A percentile compares a stretch with the other conserved stretches of the same genome.
Conservation (phyloP, 2,329 filamentous ascomycete species). For the Colletotrichum cuscutae region DNA sequence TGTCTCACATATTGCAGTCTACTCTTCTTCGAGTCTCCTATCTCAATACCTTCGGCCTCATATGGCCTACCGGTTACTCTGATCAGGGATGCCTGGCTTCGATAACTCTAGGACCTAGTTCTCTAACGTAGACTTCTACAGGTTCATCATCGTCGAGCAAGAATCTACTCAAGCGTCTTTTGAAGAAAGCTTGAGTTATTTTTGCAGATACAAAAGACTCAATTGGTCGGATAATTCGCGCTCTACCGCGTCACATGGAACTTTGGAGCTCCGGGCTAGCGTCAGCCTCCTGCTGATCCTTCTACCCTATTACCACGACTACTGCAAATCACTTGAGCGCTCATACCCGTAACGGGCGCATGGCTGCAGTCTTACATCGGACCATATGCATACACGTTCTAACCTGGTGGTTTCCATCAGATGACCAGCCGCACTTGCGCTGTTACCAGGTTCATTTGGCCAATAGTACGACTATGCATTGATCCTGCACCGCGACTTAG, state of each 20-base stretch:
- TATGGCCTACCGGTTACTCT: not conserved
- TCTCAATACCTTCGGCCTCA: not conserved
- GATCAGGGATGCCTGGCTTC: not conserved
- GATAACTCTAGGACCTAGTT: not conserved
- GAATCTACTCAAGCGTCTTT: constrained; percentile 27
- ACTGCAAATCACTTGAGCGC: not conserved
- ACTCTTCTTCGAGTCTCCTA: no score
- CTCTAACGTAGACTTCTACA: not conserved
- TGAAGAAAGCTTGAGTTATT: constrained; percentile 19
- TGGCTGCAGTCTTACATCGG: not conserved
- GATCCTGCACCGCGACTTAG: not conserved
- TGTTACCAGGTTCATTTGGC: not conserved
- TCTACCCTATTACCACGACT: not conserved
- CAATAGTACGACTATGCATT: not conserved
- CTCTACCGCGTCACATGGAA: not conserved
- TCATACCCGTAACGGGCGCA: not conserved
- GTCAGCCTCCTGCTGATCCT: not conserved
- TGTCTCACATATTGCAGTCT: not conserved
- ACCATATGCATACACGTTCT: not conserved
- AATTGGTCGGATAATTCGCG: not conserved
- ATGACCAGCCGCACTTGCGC: not conserved
- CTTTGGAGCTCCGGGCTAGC: not conserved
- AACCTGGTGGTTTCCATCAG: not conserved
- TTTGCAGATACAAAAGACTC: not conserved
- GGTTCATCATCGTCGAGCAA: constrained; percentile 17